These are phyloP conservation scores for Sporothrix pallida DNA, from an alignment of 2,329 filamentous ascomycete species.

Conservation along the genomic window DNA sequence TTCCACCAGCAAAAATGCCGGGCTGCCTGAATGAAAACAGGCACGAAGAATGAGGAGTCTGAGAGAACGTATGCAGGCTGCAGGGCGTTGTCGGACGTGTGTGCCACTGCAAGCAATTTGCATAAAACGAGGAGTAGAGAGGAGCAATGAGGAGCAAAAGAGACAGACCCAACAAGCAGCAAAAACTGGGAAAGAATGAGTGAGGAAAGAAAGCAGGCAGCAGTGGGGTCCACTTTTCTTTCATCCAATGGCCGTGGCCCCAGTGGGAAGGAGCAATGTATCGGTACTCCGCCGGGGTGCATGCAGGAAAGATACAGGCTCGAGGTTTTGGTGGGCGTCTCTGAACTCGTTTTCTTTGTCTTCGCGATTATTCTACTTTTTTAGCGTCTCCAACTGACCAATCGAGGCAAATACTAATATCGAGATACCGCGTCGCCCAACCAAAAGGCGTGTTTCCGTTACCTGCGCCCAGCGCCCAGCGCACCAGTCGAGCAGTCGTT, in stretches of 20 bases:
- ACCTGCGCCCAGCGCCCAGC: constrained; percentile 15
- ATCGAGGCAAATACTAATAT: neutral
- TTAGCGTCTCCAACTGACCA: constrained; percentile 30
- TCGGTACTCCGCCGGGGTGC: constrained; percentile 26
- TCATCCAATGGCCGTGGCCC: neutral
- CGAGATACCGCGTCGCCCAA: constrained; percentile 30
- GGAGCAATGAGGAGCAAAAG: neutral
- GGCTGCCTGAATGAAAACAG: constrained; percentile 26
- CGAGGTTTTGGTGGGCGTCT: neutral
- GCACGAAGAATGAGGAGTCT: neutral
- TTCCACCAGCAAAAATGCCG: neutral
- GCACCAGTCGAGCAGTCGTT: neutral
- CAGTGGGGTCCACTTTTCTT: neutral
- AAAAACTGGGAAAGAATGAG: neutral
- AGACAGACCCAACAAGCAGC: neutral
- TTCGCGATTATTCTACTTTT: constrained; percentile 20
- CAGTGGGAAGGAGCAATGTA: constrained; percentile 20
- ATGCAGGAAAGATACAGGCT: neutral
- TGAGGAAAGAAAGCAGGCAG: neutral
- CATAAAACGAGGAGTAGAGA: neutral
- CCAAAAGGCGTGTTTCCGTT: constrained; percentile 13
- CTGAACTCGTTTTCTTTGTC: constrained; percentile 27
- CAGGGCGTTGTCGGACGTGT: neutral
- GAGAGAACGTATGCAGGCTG: neutral
- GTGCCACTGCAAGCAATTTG: neutral